These are phyloP conservation scores for Hemisphaericaspora nanyangensis DNA, from an alignment of 805 yeast genomes.

Conservation along the genomic window DNA sequence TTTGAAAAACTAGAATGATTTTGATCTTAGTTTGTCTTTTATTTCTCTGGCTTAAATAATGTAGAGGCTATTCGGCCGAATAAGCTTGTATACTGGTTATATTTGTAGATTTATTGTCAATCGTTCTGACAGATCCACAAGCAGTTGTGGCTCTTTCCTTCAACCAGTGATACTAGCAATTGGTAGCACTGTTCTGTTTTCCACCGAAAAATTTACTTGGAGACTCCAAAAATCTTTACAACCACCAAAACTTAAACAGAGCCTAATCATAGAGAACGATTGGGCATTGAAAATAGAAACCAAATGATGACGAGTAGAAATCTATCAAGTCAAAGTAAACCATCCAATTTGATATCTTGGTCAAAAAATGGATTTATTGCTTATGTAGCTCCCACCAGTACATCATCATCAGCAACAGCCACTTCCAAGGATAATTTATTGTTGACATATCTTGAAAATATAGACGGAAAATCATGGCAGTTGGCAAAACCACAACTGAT, in stretches of 20 bases:
- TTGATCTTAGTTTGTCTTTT: neutral
- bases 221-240: too few relatives aligned
- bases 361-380: conserved; percentile 83
- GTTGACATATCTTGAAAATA: conserved; percentile 66
- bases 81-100: too few relatives aligned
- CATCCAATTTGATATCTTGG: conserved; percentile 53
- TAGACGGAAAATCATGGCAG: conserved; percentile 77
- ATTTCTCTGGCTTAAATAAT: neutral
- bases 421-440: conserved; percentile 38
- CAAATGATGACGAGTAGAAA: conserved; percentile 1
- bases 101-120: too few relatives aligned
- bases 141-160: too few relatives aligned
- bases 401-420: conserved; percentile 21
- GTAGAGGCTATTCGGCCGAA: too few relatives aligned
- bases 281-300: neutral
- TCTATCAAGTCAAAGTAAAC: neutral
- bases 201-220: too few relatives aligned
- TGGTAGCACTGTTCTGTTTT: too few relatives aligned
- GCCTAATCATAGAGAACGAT: too few relatives aligned
- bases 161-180: too few relatives aligned
- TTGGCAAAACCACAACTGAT: conserved; percentile 53
- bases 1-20: neutral
- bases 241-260: too few relatives aligned
- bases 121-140: too few relatives aligned
- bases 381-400: conserved; percentile 38